These are phyloP conservation scores for Plectosphaerella plurivora DNA, from an alignment of 2,329 filamentous ascomycete genomes.

Conservation along the genomic window DNA sequence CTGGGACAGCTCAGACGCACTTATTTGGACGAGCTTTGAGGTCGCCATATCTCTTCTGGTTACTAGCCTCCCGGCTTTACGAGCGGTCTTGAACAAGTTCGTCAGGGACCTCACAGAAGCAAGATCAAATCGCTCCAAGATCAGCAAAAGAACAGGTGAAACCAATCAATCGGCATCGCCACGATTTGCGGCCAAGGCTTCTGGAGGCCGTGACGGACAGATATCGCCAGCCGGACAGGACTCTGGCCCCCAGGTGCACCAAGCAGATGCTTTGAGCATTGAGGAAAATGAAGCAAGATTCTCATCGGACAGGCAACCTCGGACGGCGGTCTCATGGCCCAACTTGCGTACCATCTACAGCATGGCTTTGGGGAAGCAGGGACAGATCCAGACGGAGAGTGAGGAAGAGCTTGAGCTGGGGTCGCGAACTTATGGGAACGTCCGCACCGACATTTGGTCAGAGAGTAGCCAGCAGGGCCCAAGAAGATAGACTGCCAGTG, in stretches of 20 bases:
- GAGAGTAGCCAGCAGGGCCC: too few relatives aligned
- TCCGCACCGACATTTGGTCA: constrained; percentile 21
- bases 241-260: background rate
- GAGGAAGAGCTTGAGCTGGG: constrained; percentile 20
- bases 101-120: background rate
- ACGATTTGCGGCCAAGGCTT: background rate
- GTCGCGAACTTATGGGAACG: constrained; percentile 22
- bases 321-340: background rate
- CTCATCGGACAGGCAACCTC: background rate
- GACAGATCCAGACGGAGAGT: constrained; percentile 15
- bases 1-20: constrained; percentile 33
- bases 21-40: constrained; percentile 39
- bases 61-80: constrained; percentile 33
- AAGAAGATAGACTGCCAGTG: too few relatives aligned
- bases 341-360: background rate
- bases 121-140: too few relatives aligned
- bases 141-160: too few relatives aligned
- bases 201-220: background rate
- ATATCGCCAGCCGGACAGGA: background rate
- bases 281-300: background rate
- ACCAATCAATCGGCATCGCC: constrained; percentile 6
- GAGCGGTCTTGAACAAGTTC: constrained; percentile 19
- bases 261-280: background rate
- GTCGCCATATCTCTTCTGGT: constrained; percentile 34
- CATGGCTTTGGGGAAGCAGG: background rate